phyloP scores from a whole-genome alignment of 208 protist species.

The Acanthamoeba royreba region DNA sequence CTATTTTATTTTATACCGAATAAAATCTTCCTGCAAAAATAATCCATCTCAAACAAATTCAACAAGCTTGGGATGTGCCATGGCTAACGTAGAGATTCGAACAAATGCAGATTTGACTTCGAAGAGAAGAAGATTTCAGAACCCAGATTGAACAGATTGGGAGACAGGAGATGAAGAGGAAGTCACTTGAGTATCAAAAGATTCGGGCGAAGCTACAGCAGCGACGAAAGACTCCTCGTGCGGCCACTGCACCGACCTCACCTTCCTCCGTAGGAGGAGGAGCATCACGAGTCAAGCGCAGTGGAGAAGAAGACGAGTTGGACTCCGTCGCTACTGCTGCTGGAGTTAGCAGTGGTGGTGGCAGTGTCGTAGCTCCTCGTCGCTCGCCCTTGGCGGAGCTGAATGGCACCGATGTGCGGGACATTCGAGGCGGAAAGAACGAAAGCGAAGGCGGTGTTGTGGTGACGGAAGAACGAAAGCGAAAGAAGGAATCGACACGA shows the following conservation, averaged over 20 bases:
- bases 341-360: too few species aligned
- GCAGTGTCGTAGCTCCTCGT: neutral
- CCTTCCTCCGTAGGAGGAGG: neutral
- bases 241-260: neutral
- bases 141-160: neutral
- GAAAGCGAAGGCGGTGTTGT: neutral
- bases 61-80: neutral
- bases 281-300: too few species aligned
- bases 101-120: neutral
- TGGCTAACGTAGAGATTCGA: neutral
- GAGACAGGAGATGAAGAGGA: slow-evolving; percentile 32
- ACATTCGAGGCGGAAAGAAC: neutral
- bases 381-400: neutral
- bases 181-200: slow-evolving; percentile 19
- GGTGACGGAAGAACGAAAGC: too few species aligned
- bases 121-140: neutral
- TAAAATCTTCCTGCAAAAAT: neutral
- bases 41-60: neutral
- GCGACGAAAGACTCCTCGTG: neutral
- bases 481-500: neutral
- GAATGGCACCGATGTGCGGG: neutral
- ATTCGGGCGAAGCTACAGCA: neutral
- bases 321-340: too few species aligned
- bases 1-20: neutral
- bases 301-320: neutral